Evolutionary conservation across 164 flowering plant genomes (phyloP), one percentile per base, ranked within the genome.

Genomic region (Magnolia kwangsiensis): DNA sequence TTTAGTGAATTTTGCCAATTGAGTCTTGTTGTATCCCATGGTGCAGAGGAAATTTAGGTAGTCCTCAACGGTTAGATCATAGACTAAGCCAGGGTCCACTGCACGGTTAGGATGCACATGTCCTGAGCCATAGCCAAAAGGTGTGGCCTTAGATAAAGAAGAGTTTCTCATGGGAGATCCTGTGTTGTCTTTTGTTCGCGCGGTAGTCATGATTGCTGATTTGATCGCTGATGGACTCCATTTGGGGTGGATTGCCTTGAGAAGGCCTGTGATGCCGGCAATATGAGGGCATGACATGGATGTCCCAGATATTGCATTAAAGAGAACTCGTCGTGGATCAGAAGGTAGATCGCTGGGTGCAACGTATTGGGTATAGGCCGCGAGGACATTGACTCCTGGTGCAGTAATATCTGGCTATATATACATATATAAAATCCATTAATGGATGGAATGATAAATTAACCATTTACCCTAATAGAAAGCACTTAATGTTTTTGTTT

Each of bases 211-310:
- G 37, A 75, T 6, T 3, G 78, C 78, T 23, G 78, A 75, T 31
- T 51, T 37, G 45, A 37, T 37, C 6, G 45, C 45, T 5, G 45
- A 3, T 37, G 45, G 45, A 7, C 45, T 37, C 45, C 45, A 37
- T 37, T 37, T 37, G 45, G 45, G 45, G 45, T 37, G 45, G 45
- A 37, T 5, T 37, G 61, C 21, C 72, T 75, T 75, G 21, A 75
- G 21, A 9, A 75, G 64, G 16, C 37, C 78, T 2, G 61, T 72
- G 10, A 75, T 37, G 14, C 78, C 81, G 49, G 74, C 31, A 3
- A 78, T 50, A 64, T 78, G 81, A 20, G 77, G 77, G 50, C 74
- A 69, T 9, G 81, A 63, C 81, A 78, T 78, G 20, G 77, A 78
- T 6, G 81, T 78, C 2, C 81, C 77, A 59, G 81, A 78, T 0